Evolutionary conservation across 208 protist species (phyloP).

Genomic region (Histomonas meleagridis): DNA sequence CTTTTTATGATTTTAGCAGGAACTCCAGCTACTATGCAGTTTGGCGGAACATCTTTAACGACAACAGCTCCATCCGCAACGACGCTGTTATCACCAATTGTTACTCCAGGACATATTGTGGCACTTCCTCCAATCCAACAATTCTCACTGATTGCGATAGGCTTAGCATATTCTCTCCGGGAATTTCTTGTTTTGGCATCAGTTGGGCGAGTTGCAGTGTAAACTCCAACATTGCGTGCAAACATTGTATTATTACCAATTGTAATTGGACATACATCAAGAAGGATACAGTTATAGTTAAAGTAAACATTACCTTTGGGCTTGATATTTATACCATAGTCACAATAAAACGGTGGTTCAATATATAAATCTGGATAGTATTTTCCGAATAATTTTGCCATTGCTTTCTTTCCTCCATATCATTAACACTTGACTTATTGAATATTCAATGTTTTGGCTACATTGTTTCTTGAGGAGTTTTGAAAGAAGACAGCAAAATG

Average conservation of each 20-base stretch:
- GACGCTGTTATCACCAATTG: conserved; percentile 57
- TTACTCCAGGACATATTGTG: conserved; percentile 60
- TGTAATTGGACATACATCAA: conserved; percentile 59
- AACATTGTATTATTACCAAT: conserved; percentile 59
- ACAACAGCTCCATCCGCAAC: conserved; percentile 67
- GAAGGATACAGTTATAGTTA: conserved; percentile 59
- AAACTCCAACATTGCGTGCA: conserved; percentile 59
- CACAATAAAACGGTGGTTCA: conserved; percentile 59
- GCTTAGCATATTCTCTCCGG: conserved; percentile 47
- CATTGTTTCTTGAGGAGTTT: too few species aligned
- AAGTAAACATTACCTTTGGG: conserved; percentile 58
- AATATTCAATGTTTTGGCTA: too few species aligned
- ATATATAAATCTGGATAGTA: conserved; percentile 51
- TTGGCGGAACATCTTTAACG: conserved; percentile 59
- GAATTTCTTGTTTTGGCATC: conserved; percentile 45
- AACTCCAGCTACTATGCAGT: conserved; percentile 62
- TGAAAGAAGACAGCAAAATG: too few species aligned
- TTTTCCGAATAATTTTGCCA: neutral
- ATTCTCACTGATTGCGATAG: conserved; percentile 45
- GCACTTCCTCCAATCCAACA: conserved; percentile 44
- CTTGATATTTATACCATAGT: conserved; percentile 62
- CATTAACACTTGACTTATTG: too few species aligned
- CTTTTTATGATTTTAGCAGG: conserved; percentile 45
- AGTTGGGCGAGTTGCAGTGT: conserved; percentile 62
- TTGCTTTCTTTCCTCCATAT: neutral